Conservation (phyloP, 2,329 filamentous ascomycete genomes). For the Pseudogymnoascus sp. region DNA sequence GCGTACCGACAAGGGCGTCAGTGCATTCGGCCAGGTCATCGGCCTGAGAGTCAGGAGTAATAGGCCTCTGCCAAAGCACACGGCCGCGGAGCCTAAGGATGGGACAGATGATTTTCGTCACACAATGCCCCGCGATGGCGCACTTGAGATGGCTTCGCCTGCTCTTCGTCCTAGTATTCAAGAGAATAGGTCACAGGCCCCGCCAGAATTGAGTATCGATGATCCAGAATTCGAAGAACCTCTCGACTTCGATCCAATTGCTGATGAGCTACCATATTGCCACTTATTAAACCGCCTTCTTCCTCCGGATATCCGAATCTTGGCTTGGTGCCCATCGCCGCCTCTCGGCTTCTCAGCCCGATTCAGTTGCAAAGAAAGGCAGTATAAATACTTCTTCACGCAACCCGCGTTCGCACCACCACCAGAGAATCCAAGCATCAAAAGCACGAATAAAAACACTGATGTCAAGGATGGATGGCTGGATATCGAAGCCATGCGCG, state of each 20-base stretch:
- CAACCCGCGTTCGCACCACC: constrained; percentile 76
- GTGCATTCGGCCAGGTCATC: constrained; percentile 94
- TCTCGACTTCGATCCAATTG: constrained; percentile 53
- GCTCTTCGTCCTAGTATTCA: constrained; percentile 19
- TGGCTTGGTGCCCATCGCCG: constrained; percentile 86
- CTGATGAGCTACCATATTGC: constrained; percentile 78
- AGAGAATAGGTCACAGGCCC: neutral
- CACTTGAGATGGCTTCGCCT: constrained; percentile 22
- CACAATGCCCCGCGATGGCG: constrained; percentile 20
- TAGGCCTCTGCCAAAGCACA: constrained; percentile 45
- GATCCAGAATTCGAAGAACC: constrained; percentile 18
- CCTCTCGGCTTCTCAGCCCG: constrained; percentile 78
- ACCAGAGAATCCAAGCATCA: constrained; percentile 35
- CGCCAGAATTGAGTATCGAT: constrained; percentile 1
- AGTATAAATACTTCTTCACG: constrained; percentile 97
- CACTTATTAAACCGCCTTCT: constrained; percentile 79
- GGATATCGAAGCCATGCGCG: constrained; percentile 77
- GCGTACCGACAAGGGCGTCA: constrained; percentile 85
- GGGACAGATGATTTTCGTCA: constrained; percentile 16
- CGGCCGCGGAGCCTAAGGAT: constrained; percentile 10
- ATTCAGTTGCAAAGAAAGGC: constrained; percentile 84
- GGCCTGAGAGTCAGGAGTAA: constrained; percentile 76
- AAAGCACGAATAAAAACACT: constrained; percentile 24
- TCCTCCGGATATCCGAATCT: constrained; percentile 78
- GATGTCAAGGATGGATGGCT: constrained; percentile 63